These are phyloP conservation scores for Aspergillus heteromorphus DNA, from an alignment of 495 filamentous ascomycete species.

Conservation along the genomic window DNA sequence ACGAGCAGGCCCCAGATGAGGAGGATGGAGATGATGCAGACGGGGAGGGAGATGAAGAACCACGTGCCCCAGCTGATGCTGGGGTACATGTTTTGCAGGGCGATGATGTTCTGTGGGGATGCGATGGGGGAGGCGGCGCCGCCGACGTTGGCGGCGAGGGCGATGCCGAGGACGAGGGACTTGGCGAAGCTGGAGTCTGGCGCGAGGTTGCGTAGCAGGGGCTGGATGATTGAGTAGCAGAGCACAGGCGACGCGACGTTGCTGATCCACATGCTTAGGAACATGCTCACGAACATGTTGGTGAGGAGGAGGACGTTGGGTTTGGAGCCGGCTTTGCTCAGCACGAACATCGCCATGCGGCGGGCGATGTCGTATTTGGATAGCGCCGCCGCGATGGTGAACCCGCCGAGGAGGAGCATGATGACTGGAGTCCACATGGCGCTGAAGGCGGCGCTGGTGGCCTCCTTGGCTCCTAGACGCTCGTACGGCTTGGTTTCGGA, in stretches of 20 bases:
- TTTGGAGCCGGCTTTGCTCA: constrained; percentile 90
- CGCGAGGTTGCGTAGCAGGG: constrained; percentile 87
- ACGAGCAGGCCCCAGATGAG: constrained; percentile 87
- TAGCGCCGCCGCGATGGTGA: constrained; percentile 89
- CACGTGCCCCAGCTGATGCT: constrained; percentile 86
- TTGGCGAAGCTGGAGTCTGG: constrained; percentile 88
- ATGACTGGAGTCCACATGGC: constrained; percentile 99
- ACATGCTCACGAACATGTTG: constrained; percentile 98
- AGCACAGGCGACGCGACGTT: constrained; percentile 98
- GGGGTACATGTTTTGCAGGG: constrained; percentile 88
- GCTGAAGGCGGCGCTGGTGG: constrained; percentile 76
- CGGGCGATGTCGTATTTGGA: constrained; percentile 98
- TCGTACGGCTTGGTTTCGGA: constrained; percentile 62
- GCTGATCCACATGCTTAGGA: constrained; percentile 97
- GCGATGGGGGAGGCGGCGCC: constrained; percentile 96
- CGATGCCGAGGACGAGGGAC: constrained; percentile 93
- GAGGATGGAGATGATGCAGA: constrained; percentile 84
- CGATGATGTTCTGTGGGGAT: constrained; percentile 95
- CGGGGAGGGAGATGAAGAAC: constrained; percentile 94
- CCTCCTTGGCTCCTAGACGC: constrained; percentile 66
- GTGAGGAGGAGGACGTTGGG: constrained; percentile 83
- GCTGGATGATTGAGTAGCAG: constrained; percentile 96
- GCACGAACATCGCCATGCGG: constrained; percentile 91
- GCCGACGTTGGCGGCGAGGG: constrained; percentile 89
- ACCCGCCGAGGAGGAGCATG: constrained; percentile 95